Conservation (phyloP, 179 eudicot genomes). For the Carnegiea gigantea region DNA sequence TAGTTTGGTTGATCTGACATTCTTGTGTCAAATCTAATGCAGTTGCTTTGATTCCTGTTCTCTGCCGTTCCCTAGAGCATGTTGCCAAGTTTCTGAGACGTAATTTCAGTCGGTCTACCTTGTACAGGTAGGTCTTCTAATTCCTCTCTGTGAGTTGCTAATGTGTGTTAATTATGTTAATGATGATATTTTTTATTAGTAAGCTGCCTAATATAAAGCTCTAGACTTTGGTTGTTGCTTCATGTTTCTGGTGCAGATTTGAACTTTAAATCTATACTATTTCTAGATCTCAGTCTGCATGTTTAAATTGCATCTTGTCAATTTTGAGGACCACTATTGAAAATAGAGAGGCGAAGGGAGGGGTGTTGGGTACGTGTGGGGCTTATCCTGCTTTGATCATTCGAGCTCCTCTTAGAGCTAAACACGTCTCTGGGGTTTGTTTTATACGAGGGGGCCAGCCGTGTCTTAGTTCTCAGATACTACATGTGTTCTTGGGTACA, state of each 20-base stretch:
- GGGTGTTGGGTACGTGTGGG: too few species aligned
- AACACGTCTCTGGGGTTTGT: too few species aligned
- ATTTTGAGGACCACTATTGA: neutral
- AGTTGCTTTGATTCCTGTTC: slow-evolving; percentile 88
- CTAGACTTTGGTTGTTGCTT: neutral
- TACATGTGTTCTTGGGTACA: neutral
- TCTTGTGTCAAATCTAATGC: slow-evolving; percentile 28
- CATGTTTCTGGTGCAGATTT: neutral
- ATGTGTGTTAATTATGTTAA: slow-evolving; percentile 15
- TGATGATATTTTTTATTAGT: neutral
- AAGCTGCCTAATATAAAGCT: neutral
- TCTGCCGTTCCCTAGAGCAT: slow-evolving; percentile 81
- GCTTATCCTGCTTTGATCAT: too few species aligned
- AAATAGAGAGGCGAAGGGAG: too few species aligned
- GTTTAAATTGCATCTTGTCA: neutral
- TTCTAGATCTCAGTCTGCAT: too few species aligned
- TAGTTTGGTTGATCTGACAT: slow-evolving; percentile 17
- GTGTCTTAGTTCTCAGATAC: neutral
- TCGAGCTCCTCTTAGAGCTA: too few species aligned
- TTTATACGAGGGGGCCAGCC: too few species aligned
- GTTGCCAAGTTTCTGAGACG: slow-evolving; percentile 90
- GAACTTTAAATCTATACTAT: neutral
- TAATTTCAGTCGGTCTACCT: slow-evolving; percentile 73
- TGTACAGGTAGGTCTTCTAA: slow-evolving; percentile 59
- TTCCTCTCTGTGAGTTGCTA: neutral